phyloP scores from a whole-genome alignment of 176 grass and related monocot genomes.

The Olyra latifolia region DNA sequence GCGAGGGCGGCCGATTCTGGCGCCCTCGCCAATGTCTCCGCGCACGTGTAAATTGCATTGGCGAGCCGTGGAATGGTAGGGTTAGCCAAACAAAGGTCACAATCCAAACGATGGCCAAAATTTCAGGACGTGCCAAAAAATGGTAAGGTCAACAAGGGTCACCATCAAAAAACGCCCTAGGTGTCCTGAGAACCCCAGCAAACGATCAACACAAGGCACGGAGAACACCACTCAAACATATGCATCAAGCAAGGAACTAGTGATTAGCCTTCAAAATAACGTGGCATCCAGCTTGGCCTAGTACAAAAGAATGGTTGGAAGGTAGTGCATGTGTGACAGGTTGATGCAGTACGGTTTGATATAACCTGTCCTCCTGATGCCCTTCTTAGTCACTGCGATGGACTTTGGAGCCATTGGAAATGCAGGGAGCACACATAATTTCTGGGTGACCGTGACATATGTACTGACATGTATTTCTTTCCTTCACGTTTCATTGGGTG shows the following conservation, averaged over 20 bases:
- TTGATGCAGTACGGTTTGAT: neutral
- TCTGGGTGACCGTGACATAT: neutral
- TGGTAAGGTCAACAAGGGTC: no score
- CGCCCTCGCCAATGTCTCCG: no score
- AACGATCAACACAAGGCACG: neutral
- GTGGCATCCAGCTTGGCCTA: neutral
- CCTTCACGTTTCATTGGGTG: neutral
- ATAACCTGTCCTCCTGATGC: neutral
- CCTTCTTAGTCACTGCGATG: slow-evolving; percentile 10
- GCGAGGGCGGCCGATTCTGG: no score
- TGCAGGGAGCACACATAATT: neutral
- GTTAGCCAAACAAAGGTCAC: no score
- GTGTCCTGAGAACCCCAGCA: neutral
- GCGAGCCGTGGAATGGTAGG: no score
- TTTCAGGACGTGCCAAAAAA: no score
- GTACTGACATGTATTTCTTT: neutral
- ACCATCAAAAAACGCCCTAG: no score
- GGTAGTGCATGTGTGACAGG: neutral
- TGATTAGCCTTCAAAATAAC: neutral
- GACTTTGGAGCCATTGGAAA: neutral
- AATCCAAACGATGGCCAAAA: no score
- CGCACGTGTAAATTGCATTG: no score
- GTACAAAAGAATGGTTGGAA: neutral
- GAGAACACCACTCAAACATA: neutral
- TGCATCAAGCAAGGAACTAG: neutral